Percentiles rank a stretch among this genome's conserved stretches.
These are phyloP conservation scores for Hyphopichia buzzinii DNA, from an alignment of 1,139 yeast species.

Conservation along the genomic window DNA sequence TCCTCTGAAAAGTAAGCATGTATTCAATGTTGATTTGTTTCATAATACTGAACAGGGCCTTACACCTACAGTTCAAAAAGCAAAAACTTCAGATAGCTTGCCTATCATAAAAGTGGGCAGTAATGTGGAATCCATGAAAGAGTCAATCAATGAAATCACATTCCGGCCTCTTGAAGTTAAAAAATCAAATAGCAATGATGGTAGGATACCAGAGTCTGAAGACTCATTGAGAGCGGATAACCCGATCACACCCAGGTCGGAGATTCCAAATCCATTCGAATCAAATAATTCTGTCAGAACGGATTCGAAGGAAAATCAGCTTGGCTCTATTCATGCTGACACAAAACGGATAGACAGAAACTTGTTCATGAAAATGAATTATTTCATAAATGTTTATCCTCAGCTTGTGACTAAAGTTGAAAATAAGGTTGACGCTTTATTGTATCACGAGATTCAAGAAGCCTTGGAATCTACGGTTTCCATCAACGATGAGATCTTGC, in stretches of 20 bases:
- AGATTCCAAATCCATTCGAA: background rate
- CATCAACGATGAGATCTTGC: constrained; percentile 36
- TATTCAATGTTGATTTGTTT: background rate
- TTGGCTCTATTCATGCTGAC: constrained; percentile 6
- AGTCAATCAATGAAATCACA: background rate
- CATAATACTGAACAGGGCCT: background rate
- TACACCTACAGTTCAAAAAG: background rate
- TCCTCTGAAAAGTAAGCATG: background rate
- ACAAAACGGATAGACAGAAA: constrained; percentile 15
- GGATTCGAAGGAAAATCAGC: background rate
- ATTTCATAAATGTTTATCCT: constrained; percentile 30
- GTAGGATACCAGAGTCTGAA: background rate
- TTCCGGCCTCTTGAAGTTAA: constrained; percentile 4
- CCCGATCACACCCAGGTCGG: background rate
- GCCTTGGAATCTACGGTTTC: constrained; percentile 24
- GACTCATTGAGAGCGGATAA: background rate
- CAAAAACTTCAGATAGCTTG: background rate
- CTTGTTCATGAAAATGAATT: constrained; percentile 22
- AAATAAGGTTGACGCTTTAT: constrained; percentile 19
- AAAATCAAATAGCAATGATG: background rate
- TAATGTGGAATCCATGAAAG: background rate
- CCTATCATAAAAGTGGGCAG: background rate
- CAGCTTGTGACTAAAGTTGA: constrained; percentile 19
- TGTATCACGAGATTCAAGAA: constrained; percentile 20
- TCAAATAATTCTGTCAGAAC: background rate